Percentiles rank a stretch among this genome's conserved stretches.
Evolutionary conservation across 805 yeast genomes (phyloP).

Genomic region (Metschnikowia continentalis): DNA sequence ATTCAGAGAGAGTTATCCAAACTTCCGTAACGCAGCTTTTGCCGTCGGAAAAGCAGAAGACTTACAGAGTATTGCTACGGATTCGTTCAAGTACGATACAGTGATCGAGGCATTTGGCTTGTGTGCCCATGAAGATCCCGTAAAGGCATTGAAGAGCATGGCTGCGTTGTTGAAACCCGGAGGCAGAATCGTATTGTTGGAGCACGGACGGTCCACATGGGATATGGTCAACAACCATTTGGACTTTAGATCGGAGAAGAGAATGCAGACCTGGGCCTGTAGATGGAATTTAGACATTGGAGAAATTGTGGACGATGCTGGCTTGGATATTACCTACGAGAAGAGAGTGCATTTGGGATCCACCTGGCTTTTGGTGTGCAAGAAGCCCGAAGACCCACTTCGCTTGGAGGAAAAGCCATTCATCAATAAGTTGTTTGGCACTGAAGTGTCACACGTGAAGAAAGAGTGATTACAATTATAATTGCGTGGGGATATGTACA

Average conservation of each 20-base stretch:
- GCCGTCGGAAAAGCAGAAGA: constrained; percentile 91
- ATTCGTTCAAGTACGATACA: constrained; percentile 72
- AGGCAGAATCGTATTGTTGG: constrained; percentile 82
- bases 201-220: constrained; percentile 88
- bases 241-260: constrained; percentile 76
- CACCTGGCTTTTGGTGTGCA: constrained; percentile 80
- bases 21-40: constrained; percentile 70
- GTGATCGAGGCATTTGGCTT: constrained; percentile 91
- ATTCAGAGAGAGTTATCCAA: constrained; percentile 64
- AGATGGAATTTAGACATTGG: constrained; percentile 96
- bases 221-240: constrained; percentile 72
- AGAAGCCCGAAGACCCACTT: constrained; percentile 64
- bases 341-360: constrained; percentile 86
- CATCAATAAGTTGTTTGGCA: constrained; percentile 39
- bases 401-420: constrained; percentile 40
- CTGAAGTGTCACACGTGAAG: constrained; percentile 26
- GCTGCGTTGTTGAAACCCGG: constrained; percentile 72
- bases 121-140: constrained; percentile 95
- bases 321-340: constrained; percentile 76
- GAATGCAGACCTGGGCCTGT: constrained; percentile 93
- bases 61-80: constrained; percentile 52
- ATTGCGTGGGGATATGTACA: not conserved
- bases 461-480: constrained; percentile 6
- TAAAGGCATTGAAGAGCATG: constrained; percentile 73
- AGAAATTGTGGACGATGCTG: constrained; percentile 76